phyloP scores from a whole-genome alignment of 805 yeast species.

The Sugiyamaella floridensis region DNA sequence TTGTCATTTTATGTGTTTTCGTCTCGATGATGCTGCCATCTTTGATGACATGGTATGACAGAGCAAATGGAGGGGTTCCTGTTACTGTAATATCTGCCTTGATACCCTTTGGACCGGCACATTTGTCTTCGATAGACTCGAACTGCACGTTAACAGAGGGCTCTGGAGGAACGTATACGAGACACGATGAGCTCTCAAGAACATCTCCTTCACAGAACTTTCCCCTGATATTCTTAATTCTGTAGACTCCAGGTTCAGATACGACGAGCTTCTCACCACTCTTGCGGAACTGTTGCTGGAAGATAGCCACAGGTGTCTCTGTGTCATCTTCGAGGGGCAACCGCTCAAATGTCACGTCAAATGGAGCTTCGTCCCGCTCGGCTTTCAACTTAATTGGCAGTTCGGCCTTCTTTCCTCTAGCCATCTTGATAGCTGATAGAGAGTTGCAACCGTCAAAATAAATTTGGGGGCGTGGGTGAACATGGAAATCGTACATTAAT shows the following conservation, averaged over 20 bases:
- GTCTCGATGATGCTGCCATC: slow-evolving; percentile 29
- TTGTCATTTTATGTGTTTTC: slow-evolving; percentile 25
- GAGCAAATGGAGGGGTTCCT: slow-evolving; percentile 79
- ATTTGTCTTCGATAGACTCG: slow-evolving; percentile 66
- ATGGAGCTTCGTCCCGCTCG: slow-evolving; percentile 40
- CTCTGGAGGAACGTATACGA: slow-evolving; percentile 52
- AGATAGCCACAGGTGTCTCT: background rate
- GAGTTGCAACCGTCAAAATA: slow-evolving; percentile 32
- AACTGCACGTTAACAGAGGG: slow-evolving; percentile 41
- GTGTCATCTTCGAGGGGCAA: slow-evolving; percentile 26
- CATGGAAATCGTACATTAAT: slow-evolving; percentile 41
- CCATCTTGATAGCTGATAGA: slow-evolving; percentile 27
- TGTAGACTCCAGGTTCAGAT: slow-evolving; percentile 58
- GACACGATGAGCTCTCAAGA: slow-evolving; percentile 46
- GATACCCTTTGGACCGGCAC: slow-evolving; percentile 90
- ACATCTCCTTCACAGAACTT: slow-evolving; percentile 62
- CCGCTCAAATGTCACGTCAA: slow-evolving; percentile 34
- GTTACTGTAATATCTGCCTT: slow-evolving; percentile 57
- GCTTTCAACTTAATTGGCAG: slow-evolving; percentile 19
- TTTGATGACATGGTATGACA: slow-evolving; percentile 49
- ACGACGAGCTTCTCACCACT: slow-evolving; percentile 1
- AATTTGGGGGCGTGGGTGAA: slow-evolving; percentile 51
- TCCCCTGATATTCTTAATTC: slow-evolving; percentile 47
- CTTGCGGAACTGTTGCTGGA: slow-evolving; percentile 3
- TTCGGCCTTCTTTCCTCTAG: slow-evolving; percentile 21